Evolutionary conservation across 129 eudicot species (phyloP), one percentile per base, ranked within the genome.

Genomic region (Chrysanthemum lavandulifolium): DNA sequence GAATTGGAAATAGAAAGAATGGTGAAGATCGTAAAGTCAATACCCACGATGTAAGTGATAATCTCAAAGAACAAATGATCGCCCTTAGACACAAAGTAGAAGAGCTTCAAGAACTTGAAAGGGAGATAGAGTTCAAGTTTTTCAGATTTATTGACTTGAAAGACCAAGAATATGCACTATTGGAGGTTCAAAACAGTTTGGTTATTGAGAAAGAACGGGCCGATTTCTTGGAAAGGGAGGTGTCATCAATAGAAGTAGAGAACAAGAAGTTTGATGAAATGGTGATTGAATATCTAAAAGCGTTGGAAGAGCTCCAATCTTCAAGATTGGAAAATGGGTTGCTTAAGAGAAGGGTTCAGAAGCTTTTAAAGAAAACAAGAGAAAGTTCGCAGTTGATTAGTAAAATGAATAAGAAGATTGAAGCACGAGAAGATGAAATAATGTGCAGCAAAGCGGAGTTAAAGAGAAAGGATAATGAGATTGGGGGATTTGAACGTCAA

Each of bases 141-240:
- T 52, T 83, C 65, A 63, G 56, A 5, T 85, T 73, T 50, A 72
- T 68, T 43, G 84, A 76, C 10, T 27, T 87, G 75, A 90, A 87
- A 74, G 91, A 85, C 61, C 84, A 68, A 60, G 89, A 91, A 74
- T 56, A 75, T 12, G 79, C 69, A 75, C 65, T 87, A 7, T 69
- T 76, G 79, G 95, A 82, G 86, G 51, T 76, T 12, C 63, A 75
- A 48, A 85, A 83, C 49, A 21, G 49, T 62, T 76, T 85, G 69
- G 18, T 63, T 43, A 21, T 83, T 19, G 93, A 87, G 79, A 83
- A 74, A 48, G 80, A 77, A 40, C 83, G 81, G 74, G 74, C 60
- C 1, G 91, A 85, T 80, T 75, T 80, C 54, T 60, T 85, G 82
- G 79, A 65, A 47, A 85, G 80, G 73, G 97, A 87, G 80, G 31